These are phyloP conservation scores for Talaromyces adpressus DNA, from an alignment of 495 filamentous ascomycete genomes.

Conservation along the genomic window DNA sequence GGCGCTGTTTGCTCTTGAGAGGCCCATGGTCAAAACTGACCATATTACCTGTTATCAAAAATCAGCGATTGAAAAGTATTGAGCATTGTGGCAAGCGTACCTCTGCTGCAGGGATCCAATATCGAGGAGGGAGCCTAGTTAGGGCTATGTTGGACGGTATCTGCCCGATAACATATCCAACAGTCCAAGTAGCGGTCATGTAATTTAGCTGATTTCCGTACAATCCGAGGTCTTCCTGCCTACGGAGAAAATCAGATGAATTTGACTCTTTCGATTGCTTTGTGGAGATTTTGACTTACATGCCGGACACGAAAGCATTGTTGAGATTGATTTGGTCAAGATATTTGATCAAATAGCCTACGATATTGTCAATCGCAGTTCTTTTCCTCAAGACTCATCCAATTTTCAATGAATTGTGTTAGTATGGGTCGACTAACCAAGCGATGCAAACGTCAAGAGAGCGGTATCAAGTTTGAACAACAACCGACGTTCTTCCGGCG, in stretches of 20 bases:
- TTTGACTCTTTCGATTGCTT: background rate
- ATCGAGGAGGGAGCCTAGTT: constrained; percentile 45
- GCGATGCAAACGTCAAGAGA: constrained; percentile 46
- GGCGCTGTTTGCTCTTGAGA: constrained; percentile 37
- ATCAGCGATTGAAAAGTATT: background rate
- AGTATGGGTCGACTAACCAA: constrained; percentile 22
- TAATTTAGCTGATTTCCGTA: constrained; percentile 46
- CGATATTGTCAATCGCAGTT: background rate
- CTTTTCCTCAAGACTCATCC: background rate
- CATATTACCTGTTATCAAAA: constrained; percentile 38
- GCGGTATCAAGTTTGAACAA: constrained; percentile 53
- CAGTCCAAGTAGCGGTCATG: constrained; percentile 51
- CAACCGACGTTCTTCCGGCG: constrained; percentile 51
- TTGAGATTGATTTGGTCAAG: constrained; percentile 53
- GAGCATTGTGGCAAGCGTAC: constrained; percentile 8
- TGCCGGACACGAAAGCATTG: constrained; percentile 45
- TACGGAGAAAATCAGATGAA: constrained; percentile 12
- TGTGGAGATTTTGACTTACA: constrained; percentile 19
- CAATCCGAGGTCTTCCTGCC: constrained; percentile 56
- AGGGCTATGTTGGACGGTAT: constrained; percentile 55
- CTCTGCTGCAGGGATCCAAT: constrained; percentile 50
- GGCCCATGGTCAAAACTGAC: constrained; percentile 44
- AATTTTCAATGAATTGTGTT: background rate
- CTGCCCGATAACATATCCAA: constrained; percentile 57
- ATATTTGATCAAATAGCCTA: constrained; percentile 52